phyloP scores from a whole-genome alignment of 2,329 filamentous ascomycete genomes.

The Dactylonectria estremocensis region DNA sequence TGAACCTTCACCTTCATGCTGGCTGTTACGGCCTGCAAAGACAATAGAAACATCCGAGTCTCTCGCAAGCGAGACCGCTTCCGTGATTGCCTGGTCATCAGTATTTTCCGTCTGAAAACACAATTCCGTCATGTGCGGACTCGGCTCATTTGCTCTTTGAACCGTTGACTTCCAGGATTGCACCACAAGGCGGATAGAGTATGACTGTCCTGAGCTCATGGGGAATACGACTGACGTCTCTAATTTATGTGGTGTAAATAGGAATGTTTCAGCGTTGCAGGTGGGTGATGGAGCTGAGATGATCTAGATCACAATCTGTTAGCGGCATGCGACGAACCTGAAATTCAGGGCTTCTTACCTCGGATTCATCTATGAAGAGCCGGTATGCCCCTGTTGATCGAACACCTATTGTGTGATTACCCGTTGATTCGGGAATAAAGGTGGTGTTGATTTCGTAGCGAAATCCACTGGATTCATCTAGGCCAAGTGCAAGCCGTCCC shows the following conservation, averaged over 20 bases:
- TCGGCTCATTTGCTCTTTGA: slow-evolving; percentile 8
- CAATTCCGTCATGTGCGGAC: slow-evolving; percentile 8
- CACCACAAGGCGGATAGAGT: slow-evolving; percentile 19
- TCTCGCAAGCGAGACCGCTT: slow-evolving; percentile 22
- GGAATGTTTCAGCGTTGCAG: slow-evolving; percentile 27
- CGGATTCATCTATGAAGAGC: slow-evolving; percentile 8
- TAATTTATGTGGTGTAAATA: slow-evolving; percentile 25
- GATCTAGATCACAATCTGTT: slow-evolving; percentile 4
- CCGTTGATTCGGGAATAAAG: slow-evolving; percentile 22
- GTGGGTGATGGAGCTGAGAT: slow-evolving; percentile 12
- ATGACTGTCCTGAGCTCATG: slow-evolving; percentile 18
- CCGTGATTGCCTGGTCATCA: slow-evolving; percentile 16
- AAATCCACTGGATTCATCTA: slow-evolving; percentile 14
- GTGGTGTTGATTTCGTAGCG: slow-evolving; percentile 23
- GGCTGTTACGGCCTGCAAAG: slow-evolving; percentile 27
- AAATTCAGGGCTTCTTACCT: background rate
- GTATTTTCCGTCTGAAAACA: slow-evolving; percentile 32
- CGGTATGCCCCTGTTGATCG: slow-evolving; percentile 22
- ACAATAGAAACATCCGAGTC: slow-evolving; percentile 19
- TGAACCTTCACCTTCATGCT: slow-evolving; percentile 35
- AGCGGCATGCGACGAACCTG: background rate
- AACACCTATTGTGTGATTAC: slow-evolving; percentile 22
- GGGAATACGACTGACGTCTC: slow-evolving; percentile 19
- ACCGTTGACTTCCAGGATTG: background rate
- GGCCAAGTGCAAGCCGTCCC: slow-evolving; percentile 7